Percentiles rank a stretch among this genome's conserved stretches.
phyloP scores from a whole-genome alignment of 2,329 filamentous ascomycete genomes.

The Scedosporium aurantiacum region DNA sequence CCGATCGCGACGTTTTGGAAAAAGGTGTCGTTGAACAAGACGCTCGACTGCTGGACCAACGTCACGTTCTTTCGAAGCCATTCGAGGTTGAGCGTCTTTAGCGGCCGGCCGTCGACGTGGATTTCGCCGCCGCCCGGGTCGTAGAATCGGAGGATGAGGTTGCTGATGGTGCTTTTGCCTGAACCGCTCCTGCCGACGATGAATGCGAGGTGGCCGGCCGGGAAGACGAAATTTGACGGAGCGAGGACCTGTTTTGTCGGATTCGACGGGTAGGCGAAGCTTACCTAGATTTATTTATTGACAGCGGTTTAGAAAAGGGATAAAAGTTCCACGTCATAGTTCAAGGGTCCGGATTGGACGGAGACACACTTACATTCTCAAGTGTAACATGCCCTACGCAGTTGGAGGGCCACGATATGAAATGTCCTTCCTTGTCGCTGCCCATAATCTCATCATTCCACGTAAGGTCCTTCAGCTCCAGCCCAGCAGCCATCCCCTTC shows the following conservation, averaged over 20 bases:
- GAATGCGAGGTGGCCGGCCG: constrained; percentile 62
- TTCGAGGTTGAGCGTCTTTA: constrained; percentile 49
- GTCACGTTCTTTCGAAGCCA: constrained; percentile 74
- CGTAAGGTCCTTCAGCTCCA: constrained; percentile 17
- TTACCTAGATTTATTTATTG: constrained; percentile 39
- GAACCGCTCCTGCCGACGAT: constrained; percentile 80
- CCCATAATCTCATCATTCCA: neutral
- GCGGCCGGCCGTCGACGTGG: constrained; percentile 51
- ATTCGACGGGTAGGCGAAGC: constrained; percentile 70
- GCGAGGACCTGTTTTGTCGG: constrained; percentile 48
- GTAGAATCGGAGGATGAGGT: constrained; percentile 72
- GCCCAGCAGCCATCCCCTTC: constrained; percentile 69
- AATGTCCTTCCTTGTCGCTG: constrained; percentile 12
- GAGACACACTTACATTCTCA: constrained; percentile 43
- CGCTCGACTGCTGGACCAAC: constrained; percentile 70
- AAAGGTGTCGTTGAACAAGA: constrained; percentile 73
- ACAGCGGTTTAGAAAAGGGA: neutral
- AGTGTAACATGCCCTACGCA: constrained; percentile 62
- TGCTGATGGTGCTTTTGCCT: constrained; percentile 81
- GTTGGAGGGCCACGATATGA: constrained; percentile 17
- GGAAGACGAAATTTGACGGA: constrained; percentile 56
- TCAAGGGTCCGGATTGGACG: neutral
- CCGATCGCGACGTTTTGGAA: constrained; percentile 71
- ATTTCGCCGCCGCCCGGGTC: constrained; percentile 54
- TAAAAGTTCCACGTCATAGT: neutral